phyloP scores from a whole-genome alignment of 768 basidiomycete species.

The Albatrellus ellisii region DNA sequence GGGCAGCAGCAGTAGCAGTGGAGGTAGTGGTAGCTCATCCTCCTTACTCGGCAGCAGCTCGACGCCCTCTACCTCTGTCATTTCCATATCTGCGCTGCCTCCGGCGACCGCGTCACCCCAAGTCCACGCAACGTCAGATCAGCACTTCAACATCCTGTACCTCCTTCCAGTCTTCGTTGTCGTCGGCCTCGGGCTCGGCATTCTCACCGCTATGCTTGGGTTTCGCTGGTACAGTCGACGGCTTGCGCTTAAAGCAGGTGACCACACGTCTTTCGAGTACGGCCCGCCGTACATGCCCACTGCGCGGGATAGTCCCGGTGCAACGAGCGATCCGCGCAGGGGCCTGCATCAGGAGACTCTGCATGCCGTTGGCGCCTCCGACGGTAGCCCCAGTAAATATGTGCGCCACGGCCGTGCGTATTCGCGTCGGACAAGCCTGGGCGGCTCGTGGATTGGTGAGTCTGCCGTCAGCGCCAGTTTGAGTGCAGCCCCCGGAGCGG shows the following conservation, averaged over 20 bases:
- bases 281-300: constrained; percentile 18
- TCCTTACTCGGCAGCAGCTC: neutral
- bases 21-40: no score
- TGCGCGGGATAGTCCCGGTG: neutral
- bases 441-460: neutral
- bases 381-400: constrained; percentile 11
- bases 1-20: no score
- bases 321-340: neutral
- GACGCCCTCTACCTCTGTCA: constrained; percentile 5
- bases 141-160: constrained; percentile 17
- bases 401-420: constrained; percentile 6
- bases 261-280: constrained; percentile 11
- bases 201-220: constrained; percentile 13
- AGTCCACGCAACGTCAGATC: neutral
- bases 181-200: constrained; percentile 16
- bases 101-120: constrained; percentile 10
- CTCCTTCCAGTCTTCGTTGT: constrained; percentile 19
- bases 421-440: neutral
- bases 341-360: neutral
- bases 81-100: constrained; percentile 17
- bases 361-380: neutral
- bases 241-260: neutral
- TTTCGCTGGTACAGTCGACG: constrained; percentile 12
- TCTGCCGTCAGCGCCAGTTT: neutral
- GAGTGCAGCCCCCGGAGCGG: neutral